Evolutionary conservation across 495 filamentous ascomycete genomes (phyloP).

Genomic region (Aspergillus wentii): DNA sequence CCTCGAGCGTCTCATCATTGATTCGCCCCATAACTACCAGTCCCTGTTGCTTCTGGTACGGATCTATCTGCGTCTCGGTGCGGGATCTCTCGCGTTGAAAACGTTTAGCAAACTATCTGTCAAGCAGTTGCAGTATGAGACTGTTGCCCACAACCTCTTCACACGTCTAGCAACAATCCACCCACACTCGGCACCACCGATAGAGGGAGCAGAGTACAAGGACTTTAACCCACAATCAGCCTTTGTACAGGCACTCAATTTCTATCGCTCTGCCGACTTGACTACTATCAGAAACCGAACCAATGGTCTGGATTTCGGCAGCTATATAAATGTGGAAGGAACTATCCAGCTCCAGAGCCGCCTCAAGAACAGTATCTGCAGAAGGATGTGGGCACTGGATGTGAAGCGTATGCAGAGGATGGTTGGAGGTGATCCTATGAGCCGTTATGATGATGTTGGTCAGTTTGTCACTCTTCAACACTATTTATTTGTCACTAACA

Average conservation of each 20-base stretch:
- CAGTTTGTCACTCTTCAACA: conserved; percentile 4
- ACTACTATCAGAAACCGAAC: conserved; percentile 28
- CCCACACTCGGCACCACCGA: conserved; percentile 38
- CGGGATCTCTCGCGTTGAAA: conserved; percentile 47
- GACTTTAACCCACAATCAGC: conserved; percentile 40
- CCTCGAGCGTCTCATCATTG: conserved; percentile 42
- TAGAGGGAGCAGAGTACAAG: conserved; percentile 36
- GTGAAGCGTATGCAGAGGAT: conserved; percentile 36
- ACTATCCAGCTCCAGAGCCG: conserved; percentile 34
- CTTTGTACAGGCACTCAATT: conserved; percentile 36
- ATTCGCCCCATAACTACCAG: conserved; percentile 56
- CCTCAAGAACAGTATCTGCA: conserved; percentile 35
- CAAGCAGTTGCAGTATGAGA: conserved; percentile 58
- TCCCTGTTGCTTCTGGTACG: conserved; percentile 50
- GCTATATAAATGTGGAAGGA: conserved; percentile 35
- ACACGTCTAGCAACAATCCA: conserved; percentile 55
- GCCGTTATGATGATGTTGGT: conserved; percentile 35
- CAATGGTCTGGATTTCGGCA: conserved; percentile 31
- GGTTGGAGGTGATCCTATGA: conserved; percentile 31
- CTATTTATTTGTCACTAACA: conserved; percentile 3
- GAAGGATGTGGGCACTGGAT: conserved; percentile 38
- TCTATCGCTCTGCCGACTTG: conserved; percentile 31
- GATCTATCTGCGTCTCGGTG: conserved; percentile 49
- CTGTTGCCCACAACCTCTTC: conserved; percentile 52
- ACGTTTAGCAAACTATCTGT: conserved; percentile 52